Percentiles rank a stretch among this genome's conserved stretches.
Conservation (phyloP, 352 stramenopile genomes). For the Phytophthora uliginosa region DNA sequence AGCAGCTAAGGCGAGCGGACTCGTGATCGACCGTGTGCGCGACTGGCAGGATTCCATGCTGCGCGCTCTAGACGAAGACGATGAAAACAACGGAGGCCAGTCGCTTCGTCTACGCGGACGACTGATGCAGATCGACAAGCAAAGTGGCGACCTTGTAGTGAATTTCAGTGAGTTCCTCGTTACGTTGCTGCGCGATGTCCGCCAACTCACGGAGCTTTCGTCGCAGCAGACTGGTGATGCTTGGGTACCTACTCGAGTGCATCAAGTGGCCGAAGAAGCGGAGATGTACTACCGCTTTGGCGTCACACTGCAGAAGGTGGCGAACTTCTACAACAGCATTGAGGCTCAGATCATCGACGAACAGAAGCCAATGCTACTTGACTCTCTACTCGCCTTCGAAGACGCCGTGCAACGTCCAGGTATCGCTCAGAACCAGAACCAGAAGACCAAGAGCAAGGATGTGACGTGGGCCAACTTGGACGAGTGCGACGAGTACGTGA, state of each 20-base stretch:
- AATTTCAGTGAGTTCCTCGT: conserved; percentile 96
- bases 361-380: conserved; percentile 96
- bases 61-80: conserved; percentile 66
- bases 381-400: conserved; percentile 94
- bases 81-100: conserved; percentile 66
- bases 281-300: conserved; percentile 96
- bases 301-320: conserved; percentile 96
- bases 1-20: conserved; percentile 58
- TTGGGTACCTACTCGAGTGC: conserved; percentile 78
- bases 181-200: conserved; percentile 92
- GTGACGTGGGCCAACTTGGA: conserved; percentile 93
- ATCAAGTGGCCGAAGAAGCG: conserved; percentile 83
- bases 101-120: conserved; percentile 79
- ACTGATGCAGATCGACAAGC: conserved; percentile 94
- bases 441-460: conserved; percentile 63
- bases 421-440: conserved; percentile 47
- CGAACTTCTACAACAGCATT: conserved; percentile 98
- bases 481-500: conserved; percentile 95
- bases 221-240: conserved; percentile 54
- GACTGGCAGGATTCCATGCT: conserved; percentile 91
- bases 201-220: conserved; percentile 93
- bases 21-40: conserved; percentile 84
- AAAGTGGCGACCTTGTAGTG: conserved; percentile 89
- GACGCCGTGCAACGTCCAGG: conserved; percentile 80
- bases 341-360: conserved; percentile 95